These are phyloP conservation scores for Talaromyces sp. DNA, from an alignment of 2,329 filamentous ascomycete genomes.

Conservation along the genomic window DNA sequence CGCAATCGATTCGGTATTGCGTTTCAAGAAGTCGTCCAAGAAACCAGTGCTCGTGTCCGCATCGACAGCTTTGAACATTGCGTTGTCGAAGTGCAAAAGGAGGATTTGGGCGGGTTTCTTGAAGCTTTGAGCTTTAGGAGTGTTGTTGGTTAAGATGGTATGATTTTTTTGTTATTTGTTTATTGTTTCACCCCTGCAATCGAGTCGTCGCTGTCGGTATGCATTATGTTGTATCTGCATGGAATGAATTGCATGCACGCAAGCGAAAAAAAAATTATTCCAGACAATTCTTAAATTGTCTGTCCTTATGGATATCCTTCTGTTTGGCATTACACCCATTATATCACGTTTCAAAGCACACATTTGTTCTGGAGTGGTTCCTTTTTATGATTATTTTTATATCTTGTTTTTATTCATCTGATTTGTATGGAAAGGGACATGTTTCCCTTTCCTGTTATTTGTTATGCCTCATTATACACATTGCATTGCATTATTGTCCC, in stretches of 20 bases:
- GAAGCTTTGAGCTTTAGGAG: conserved; percentile 89
- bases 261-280: background rate
- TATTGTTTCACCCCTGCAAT: background rate
- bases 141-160: conserved; percentile 57
- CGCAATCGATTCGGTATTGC: conserved; percentile 89
- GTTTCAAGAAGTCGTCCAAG: conserved; percentile 89
- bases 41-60: conserved; percentile 82
- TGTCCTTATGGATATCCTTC: too few species aligned
- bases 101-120: conserved; percentile 84
- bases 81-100: conserved; percentile 96
- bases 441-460: background rate
- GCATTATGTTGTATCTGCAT: conserved; percentile 2
- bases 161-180: conserved; percentile 1
- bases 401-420: background rate
- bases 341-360: background rate
- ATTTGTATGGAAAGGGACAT: background rate
- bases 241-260: background rate
- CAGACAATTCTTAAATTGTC: too few species aligned
- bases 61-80: conserved; percentile 98
- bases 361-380: background rate
- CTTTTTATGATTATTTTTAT: background rate
- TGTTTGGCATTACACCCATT: background rate
- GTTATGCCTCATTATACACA: background rate
- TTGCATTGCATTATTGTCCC: background rate
- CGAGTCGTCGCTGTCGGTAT: background rate